Evolutionary conservation across 2,329 filamentous ascomycete species (phyloP), one percentile per base, ranked within the genome.

Genomic region (Byssochlamys sp.): DNA sequence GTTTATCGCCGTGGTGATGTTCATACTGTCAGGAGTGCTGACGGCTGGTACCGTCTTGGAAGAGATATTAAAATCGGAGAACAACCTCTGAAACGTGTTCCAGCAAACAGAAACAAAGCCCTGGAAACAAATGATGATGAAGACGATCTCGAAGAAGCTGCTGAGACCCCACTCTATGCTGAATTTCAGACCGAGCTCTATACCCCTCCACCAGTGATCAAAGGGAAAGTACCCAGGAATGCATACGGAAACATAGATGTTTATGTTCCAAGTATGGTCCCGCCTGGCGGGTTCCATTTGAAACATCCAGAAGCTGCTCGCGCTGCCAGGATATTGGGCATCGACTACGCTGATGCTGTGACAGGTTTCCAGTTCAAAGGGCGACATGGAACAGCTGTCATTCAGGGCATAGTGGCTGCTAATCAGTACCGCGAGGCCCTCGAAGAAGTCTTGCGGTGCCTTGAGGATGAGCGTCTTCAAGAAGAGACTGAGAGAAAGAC

Each of bases 21-120:
- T 0, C 85, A 89, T 55, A 67, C 84, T 4, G 90, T 90, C 1
- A 83, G 86, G 60, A 95, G 85, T 60, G 85, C 84, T 2, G 90
- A 95, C 63, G 90, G 88, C 61, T 99, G 94, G 95, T 96, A 94
- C 71, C 85, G 91, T 1, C 75, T 92, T 59, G 94, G 94, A 0
- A 81, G 90, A 27, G 86, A 91, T 61, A 84, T 99, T 6, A 89
- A 84, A 63, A 75, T 83, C 0, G 84, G 87, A 12, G 89, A 96
- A 69, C 87, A 94, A 57, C 90, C 94, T 0, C 80, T 89, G 12
- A 97, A 96, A 69, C 86, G 87, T 68, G 75, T 90, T 1, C 77
- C 80, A 0, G 80, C 68, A 2, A 81, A 65, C 71, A 75, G 63
- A 71, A 61, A 67, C 71, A 66, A 69, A 62, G 59, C 62, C 59